phyloP scores from a whole-genome alignment of 2,329 filamentous ascomycete species.

The Fusarium incarnatum region DNA sequence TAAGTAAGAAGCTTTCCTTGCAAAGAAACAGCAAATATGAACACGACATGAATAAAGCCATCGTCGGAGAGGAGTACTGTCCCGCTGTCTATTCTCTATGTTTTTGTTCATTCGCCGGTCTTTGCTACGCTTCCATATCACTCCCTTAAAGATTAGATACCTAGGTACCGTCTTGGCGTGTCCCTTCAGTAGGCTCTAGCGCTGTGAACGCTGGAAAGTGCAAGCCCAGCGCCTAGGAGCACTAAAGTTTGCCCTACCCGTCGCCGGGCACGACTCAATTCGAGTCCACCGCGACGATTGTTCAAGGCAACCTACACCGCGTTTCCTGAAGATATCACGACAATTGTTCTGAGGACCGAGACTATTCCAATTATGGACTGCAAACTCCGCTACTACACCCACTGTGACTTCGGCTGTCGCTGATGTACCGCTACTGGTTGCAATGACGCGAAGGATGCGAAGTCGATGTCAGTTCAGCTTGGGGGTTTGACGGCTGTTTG shows the following conservation, averaged over 20 bases:
- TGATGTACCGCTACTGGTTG: not conserved
- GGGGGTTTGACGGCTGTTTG: not conserved
- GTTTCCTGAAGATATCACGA: not conserved
- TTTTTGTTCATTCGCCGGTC: not conserved
- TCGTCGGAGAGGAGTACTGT: not conserved
- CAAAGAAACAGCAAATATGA: not conserved
- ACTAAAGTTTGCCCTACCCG: not conserved
- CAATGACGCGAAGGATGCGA: not conserved
- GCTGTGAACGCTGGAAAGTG: not conserved
- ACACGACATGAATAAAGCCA: not conserved
- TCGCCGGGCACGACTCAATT: not conserved
- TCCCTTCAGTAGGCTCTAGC: not conserved
- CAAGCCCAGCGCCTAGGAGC: not conserved
- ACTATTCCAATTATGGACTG: not conserved
- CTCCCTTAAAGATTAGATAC: not conserved
- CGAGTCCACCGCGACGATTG: not conserved
- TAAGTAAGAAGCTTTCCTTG: not conserved
- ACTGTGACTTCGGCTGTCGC: not conserved
- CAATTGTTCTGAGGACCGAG: not conserved
- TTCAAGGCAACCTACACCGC: not conserved
- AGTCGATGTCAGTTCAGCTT: not conserved
- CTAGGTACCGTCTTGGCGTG: too few relatives aligned
- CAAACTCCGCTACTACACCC: not conserved
- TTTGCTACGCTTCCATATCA: not conserved
- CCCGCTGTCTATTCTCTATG: accelerated